Evolutionary conservation across 2,329 filamentous ascomycete species (phyloP).

Genomic region (Sporothrix phasma): DNA sequence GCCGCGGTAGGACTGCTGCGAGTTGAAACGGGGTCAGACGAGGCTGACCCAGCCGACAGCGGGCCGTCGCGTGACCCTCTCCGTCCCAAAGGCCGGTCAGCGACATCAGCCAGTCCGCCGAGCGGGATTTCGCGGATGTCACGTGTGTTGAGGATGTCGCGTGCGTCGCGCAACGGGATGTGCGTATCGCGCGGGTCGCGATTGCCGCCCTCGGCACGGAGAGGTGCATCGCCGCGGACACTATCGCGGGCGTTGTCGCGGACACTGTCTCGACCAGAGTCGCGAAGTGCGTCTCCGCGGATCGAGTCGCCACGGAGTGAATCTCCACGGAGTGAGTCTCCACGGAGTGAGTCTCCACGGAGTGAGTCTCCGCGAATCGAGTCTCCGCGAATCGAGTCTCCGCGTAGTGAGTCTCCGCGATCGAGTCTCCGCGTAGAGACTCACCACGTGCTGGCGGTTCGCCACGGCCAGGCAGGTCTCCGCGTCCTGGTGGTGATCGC

Average conservation of each 20-base stretch:
- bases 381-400: not conserved
- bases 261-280: too few relatives aligned
- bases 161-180: constrained; percentile 37
- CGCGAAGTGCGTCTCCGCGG: not conserved
- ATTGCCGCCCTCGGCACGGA: constrained; percentile 38
- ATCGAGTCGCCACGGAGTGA: constrained; percentile 23
- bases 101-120: constrained; percentile 50
- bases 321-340: constrained; percentile 10
- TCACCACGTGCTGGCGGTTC: not conserved
- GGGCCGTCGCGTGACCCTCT: constrained; percentile 64
- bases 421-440: too few relatives aligned
- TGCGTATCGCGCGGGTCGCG: constrained; percentile 49
- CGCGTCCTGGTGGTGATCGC: constrained; percentile 43
- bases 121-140: constrained; percentile 45
- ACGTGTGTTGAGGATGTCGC: constrained; percentile 10
- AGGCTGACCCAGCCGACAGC: constrained; percentile 59
- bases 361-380: constrained; percentile 3
- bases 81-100: constrained; percentile 44
- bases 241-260: not conserved
- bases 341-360: constrained; percentile 23
- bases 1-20: constrained; percentile 41
- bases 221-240: not conserved
- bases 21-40: constrained; percentile 56
- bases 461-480: not conserved
- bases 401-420: constrained; percentile 23